Base-by-base conservation (phyloP, 176 grass and related monocot species). In the Pontederia crassipes region DNA sequence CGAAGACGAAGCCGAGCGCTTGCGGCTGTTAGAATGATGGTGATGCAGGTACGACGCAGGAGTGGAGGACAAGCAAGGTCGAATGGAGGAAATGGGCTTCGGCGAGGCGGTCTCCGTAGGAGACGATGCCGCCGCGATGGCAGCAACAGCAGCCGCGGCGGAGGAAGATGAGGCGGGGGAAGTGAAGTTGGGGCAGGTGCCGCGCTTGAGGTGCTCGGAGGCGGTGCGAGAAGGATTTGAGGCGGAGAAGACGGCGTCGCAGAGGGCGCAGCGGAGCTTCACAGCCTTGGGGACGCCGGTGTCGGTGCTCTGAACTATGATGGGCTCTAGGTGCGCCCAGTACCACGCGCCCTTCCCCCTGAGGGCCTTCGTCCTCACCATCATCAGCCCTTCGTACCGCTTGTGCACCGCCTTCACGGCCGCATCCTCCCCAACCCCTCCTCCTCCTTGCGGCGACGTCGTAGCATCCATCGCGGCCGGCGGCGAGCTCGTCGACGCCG, bases 161-260 rank as follows among this genome's bases (percentile, higher is more conserved):
- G 29, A 35, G 29, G 29, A 35, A 35, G n/a, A n/a, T n/a, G 51
- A 53, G 51, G 32, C 14, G 1, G 29, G 28, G 12, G 59, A 62
- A 35, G 59, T 13, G 28, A 62, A 62, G 45, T 62, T 62, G 32
- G 59, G 59, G 29, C 59, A 62, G 29, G 59, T 62, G 12, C 59
- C 59, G 59, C 59, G 59, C 59, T 62, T 62, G 59, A 62, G 59
- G 59, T 62, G 59, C 59, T 62, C 59, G 59, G 59, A 62, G 13
- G 59, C 59, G 59, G 59, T 62, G 59, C 59, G 59, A 28, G 59
- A 62, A n/a, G 59, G 59, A 35, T 62, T 62, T 14, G 59, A 62
- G 4, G 59, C 59, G 13, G 32, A 62, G 59, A 62, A 46, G 28
- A 62, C 10, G 32, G 59, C 45, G 59, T 61, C 59, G 27, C 59